These are phyloP conservation scores for Penicillium longicatenatum DNA, from an alignment of 495 filamentous ascomycete species.

Conservation along the genomic window DNA sequence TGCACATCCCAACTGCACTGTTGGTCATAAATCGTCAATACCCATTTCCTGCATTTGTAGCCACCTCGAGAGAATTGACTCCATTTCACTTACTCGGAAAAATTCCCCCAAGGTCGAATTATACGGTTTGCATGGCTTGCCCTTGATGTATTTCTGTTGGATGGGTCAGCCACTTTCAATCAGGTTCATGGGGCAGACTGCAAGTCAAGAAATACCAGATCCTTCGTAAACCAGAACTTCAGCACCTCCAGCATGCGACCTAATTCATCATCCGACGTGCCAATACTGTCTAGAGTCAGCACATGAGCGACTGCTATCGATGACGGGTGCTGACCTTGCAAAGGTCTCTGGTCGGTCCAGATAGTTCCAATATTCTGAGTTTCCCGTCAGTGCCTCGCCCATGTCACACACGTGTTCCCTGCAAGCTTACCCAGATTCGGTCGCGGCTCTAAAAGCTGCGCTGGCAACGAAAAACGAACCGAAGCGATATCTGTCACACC, in stretches of 20 bases:
- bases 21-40: neutral
- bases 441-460: conserved; percentile 91
- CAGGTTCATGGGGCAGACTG: neutral
- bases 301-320: conserved; percentile 21
- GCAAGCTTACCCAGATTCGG: conserved; percentile 74
- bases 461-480: conserved; percentile 92
- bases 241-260: conserved; percentile 92
- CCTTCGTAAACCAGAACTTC: conserved; percentile 98
- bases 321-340: conserved; percentile 57
- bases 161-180: conserved; percentile 18
- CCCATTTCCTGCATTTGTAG: neutral
- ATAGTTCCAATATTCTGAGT: conserved; percentile 95
- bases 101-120: conserved; percentile 98
- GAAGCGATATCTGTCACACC: conserved; percentile 94
- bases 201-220: conserved; percentile 60
- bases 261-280: conserved; percentile 85
- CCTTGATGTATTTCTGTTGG: conserved; percentile 89
- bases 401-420: neutral
- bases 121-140: conserved; percentile 97
- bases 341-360: conserved; percentile 95
- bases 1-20: conserved; percentile 94
- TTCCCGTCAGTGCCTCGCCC: conserved; percentile 20
- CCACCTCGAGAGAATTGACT: neutral
- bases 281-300: conserved; percentile 67
- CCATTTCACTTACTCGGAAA: conserved; percentile 68